These are phyloP conservation scores for Phycomyces nitens DNA, from an alignment of 192 early-diverging fungal species.

Conservation along the genomic window DNA sequence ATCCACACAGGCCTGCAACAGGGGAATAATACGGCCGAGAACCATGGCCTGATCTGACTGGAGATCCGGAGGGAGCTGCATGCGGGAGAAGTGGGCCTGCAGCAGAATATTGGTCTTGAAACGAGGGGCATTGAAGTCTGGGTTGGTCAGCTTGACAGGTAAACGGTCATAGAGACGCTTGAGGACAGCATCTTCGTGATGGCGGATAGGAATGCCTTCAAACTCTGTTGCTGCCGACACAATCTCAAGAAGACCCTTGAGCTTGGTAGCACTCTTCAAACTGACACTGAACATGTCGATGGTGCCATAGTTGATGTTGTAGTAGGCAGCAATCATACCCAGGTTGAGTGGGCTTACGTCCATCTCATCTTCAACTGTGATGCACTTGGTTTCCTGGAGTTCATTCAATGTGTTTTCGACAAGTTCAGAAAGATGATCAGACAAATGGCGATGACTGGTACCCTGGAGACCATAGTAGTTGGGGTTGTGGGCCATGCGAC, in stretches of 20 bases:
- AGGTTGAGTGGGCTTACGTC: slow-evolving; percentile 83
- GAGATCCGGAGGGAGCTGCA: slow-evolving; percentile 86
- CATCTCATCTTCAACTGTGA: slow-evolving; percentile 64
- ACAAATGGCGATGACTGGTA: slow-evolving; percentile 81
- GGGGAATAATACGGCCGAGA: slow-evolving; percentile 65
- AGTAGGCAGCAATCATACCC: slow-evolving; percentile 97
- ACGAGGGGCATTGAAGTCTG: slow-evolving; percentile 84
- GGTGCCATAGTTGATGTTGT: slow-evolving; percentile 92
- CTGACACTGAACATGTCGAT: slow-evolving; percentile 92
- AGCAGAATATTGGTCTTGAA: slow-evolving; percentile 91
- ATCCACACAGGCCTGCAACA: slow-evolving; percentile 93
- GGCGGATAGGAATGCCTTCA: slow-evolving; percentile 86
- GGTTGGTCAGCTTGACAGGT: slow-evolving; percentile 65
- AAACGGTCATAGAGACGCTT: slow-evolving; percentile 77
- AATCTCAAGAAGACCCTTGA: slow-evolving; percentile 91
- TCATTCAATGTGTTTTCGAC: slow-evolving; percentile 90
- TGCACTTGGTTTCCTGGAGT: slow-evolving; percentile 83
- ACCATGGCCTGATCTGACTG: slow-evolving; percentile 81
- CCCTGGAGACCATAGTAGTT: slow-evolving; percentile 95
- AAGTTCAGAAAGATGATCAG: slow-evolving; percentile 90
- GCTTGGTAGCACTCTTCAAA: slow-evolving; percentile 80
- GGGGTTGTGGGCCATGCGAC: slow-evolving; percentile 93
- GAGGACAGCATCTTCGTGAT: slow-evolving; percentile 84
- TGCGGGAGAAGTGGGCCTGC: slow-evolving; percentile 92
- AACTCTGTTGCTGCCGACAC: slow-evolving; percentile 92